Conservation (phyloP, 164 flowering plant genomes). For the Vitis amurensis region DNA sequence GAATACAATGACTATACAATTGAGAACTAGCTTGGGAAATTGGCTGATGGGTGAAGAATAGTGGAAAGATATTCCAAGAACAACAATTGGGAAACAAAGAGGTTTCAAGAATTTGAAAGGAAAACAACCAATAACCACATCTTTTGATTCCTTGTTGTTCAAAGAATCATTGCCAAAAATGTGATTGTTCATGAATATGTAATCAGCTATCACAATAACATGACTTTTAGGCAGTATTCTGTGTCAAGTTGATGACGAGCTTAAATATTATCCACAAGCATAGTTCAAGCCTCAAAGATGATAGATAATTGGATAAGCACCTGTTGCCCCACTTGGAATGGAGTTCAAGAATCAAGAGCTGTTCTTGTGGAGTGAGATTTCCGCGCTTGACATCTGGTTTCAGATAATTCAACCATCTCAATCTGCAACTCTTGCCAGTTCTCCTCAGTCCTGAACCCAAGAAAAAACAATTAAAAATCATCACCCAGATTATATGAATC, state of each 20-base stretch:
- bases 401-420: conserved; percentile 85
- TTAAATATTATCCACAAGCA: not conserved
- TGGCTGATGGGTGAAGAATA: too few species aligned
- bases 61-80: too few species aligned
- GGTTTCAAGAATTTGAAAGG: too few species aligned
- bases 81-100: too few species aligned
- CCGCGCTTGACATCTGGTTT: conserved; percentile 82
- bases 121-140: too few species aligned
- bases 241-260: not conserved
- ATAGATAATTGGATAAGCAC: conserved; percentile 21
- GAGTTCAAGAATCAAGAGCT: conserved; percentile 73
- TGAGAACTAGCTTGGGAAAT: too few species aligned
- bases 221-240: not conserved
- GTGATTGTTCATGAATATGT: not conserved
- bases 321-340: conserved; percentile 91
- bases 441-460: conserved; percentile 61
- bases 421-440: conserved; percentile 88
- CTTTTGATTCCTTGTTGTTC: too few species aligned
- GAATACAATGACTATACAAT: not conserved
- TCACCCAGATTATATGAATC: not conserved
- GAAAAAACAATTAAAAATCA: not conserved
- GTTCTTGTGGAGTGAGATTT: conserved; percentile 71
- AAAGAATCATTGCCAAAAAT: too few species aligned
- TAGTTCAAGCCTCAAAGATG: not conserved
- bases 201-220: not conserved